Conservation (phyloP, 805 yeast genomes). For the Candida boidinii region DNA sequence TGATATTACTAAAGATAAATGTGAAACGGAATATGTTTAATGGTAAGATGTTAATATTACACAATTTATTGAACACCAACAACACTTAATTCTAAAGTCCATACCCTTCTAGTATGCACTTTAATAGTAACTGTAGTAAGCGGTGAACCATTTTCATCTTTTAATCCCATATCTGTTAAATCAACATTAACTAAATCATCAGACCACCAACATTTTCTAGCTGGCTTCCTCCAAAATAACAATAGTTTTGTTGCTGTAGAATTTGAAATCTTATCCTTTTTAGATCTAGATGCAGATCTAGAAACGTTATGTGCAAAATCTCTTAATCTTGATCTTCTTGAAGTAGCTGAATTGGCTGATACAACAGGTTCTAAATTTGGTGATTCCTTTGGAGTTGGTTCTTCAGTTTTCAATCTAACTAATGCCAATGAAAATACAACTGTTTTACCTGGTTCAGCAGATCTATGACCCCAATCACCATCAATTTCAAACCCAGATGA, state of each 20-base stretch:
- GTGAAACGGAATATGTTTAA: too few species aligned
- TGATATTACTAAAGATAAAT: too few species aligned
- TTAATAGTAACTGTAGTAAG: conserved; percentile 39
- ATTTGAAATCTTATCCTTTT: conserved; percentile 26
- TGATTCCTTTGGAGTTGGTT: conserved; percentile 14
- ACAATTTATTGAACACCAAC: conserved; percentile 59
- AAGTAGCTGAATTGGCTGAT: conserved; percentile 16
- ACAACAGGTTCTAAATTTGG: conserved; percentile 24
- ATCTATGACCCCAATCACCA: conserved; percentile 82
- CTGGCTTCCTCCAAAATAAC: conserved; percentile 95
- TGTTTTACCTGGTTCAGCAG: conserved; percentile 80
- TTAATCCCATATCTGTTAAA: conserved; percentile 17
- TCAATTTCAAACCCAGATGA: conserved; percentile 67
- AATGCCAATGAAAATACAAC: conserved; percentile 79
- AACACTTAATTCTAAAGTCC: conserved; percentile 92
- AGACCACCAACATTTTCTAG: conserved; percentile 98
- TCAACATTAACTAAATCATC: conserved; percentile 44
- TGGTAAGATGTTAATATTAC: too few species aligned
- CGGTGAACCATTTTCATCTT: conserved; percentile 15
- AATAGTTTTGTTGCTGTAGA: conserved; percentile 52
- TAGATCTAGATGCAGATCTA: conserved; percentile 31
- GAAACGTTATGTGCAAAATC: conserved; percentile 56
- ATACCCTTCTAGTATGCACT: conserved; percentile 85
- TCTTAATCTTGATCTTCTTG: conserved; percentile 51
- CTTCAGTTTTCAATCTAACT: conserved; percentile 40